These are phyloP conservation scores for Schwanniomyces pseudopolymorphus DNA, from an alignment of 805 yeast genomes.

Conservation along the genomic window DNA sequence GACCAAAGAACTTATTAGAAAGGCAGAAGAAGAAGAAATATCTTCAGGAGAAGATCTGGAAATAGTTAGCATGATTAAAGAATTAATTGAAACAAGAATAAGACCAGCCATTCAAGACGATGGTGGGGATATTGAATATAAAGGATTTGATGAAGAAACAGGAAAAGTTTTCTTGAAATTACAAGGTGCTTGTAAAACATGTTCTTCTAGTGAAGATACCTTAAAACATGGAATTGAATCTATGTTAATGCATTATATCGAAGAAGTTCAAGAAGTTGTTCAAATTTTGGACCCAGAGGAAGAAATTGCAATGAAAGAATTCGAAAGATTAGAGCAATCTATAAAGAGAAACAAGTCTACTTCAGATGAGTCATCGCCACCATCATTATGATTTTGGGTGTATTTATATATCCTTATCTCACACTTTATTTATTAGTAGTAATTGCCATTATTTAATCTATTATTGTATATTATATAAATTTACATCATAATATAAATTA, in stretches of 20 bases:
- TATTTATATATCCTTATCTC: neutral
- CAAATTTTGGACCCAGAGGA: slow-evolving; percentile 79
- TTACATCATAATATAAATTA: neutral
- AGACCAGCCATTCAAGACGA: slow-evolving; percentile 82
- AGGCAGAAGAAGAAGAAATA: slow-evolving; percentile 39
- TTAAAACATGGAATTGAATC: slow-evolving; percentile 93
- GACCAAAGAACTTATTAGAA: slow-evolving; percentile 40
- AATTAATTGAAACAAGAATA: slow-evolving; percentile 87
- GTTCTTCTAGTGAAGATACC: slow-evolving; percentile 89
- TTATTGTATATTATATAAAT: neutral
- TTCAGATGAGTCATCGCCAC: slow-evolving; percentile 23
- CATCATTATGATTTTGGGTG: slow-evolving; percentile 10
- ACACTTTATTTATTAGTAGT: neutral
- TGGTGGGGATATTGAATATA: slow-evolving; percentile 87
- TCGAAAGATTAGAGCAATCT: slow-evolving; percentile 73
- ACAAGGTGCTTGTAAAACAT: slow-evolving; percentile 94
- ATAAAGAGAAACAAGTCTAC: slow-evolving; percentile 19
- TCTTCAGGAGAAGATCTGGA: slow-evolving; percentile 58
- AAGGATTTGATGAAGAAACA: slow-evolving; percentile 78
- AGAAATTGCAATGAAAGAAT: slow-evolving; percentile 77
- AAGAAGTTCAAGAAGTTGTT: slow-evolving; percentile 86
- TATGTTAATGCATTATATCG: slow-evolving; percentile 96
- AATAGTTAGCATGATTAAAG: slow-evolving; percentile 85
- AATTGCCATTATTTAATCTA: neutral
- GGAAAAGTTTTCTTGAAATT: slow-evolving; percentile 87